Evolutionary conservation across 1,284 basidiomycete genomes (phyloP).

Genomic region (Moniliella sp.): DNA sequence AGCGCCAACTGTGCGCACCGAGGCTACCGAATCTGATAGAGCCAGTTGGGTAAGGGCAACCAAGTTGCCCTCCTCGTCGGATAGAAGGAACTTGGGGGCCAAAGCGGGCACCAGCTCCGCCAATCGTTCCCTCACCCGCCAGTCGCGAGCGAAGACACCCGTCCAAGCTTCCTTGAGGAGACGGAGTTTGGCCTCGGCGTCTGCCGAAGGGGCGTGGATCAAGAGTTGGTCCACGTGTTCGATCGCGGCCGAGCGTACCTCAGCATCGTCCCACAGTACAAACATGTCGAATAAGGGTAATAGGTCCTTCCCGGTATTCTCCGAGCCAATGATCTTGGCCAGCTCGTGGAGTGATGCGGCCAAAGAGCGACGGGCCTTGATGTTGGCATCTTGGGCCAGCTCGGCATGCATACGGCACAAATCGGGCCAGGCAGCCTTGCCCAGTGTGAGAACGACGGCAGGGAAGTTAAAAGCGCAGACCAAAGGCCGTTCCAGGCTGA

Average conservation of each 20-base stretch:
- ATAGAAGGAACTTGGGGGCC: constrained; percentile 33
- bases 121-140: constrained; percentile 59
- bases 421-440: constrained; percentile 52
- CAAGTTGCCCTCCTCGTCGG: constrained; percentile 28
- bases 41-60: constrained; percentile 44
- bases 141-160: constrained; percentile 46
- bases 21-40: constrained; percentile 57
- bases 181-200: constrained; percentile 42
- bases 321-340: constrained; percentile 58
- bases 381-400: constrained; percentile 43
- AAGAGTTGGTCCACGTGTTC: constrained; percentile 37
- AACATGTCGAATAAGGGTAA: constrained; percentile 50
- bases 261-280: constrained; percentile 44
- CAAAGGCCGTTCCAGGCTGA: constrained; percentile 53
- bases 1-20: constrained; percentile 59
- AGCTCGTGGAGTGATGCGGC: constrained; percentile 74
- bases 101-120: constrained; percentile 44
- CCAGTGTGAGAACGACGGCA: constrained; percentile 67
- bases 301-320: constrained; percentile 50
- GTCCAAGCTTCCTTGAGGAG: constrained; percentile 47
- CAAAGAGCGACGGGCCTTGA: constrained; percentile 51
- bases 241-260: constrained; percentile 43
- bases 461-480: constrained; percentile 87
- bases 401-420: constrained; percentile 50
- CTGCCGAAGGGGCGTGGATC: constrained; percentile 39